phyloP scores from a whole-genome alignment of 768 basidiomycete species.

The Collybia sordida region DNA sequence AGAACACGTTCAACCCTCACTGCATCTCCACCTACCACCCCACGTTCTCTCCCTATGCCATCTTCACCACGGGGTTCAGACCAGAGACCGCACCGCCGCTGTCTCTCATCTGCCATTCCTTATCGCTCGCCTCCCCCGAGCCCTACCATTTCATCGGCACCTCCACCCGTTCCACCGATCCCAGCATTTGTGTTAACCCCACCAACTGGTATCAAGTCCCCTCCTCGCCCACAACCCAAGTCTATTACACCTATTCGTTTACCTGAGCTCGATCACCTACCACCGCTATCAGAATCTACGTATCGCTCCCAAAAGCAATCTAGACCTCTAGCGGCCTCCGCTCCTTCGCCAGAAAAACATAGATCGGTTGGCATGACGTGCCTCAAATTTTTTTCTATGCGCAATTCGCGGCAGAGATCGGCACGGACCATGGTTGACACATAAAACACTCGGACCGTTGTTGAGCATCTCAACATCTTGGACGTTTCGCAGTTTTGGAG shows the following conservation, averaged over 20 bases:
- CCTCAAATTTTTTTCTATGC: conserved; percentile 48
- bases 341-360: conserved; percentile 23
- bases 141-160: conserved; percentile 37
- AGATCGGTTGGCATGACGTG: conserved; percentile 44
- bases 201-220: conserved; percentile 32
- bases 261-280: conserved; percentile 27
- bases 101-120: conserved; percentile 35
- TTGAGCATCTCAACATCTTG: not conserved
- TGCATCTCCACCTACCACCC: conserved; percentile 24
- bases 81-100: conserved; percentile 26
- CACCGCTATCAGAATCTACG: conserved; percentile 19
- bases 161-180: conserved; percentile 60
- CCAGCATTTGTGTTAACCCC: conserved; percentile 41
- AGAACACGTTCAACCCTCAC: conserved; percentile 11
- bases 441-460: not conserved
- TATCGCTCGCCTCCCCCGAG: conserved; percentile 54
- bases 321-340: conserved; percentile 1
- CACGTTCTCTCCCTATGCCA: conserved; percentile 24
- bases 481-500: no score
- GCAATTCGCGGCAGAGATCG: conserved; percentile 25
- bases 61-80: conserved; percentile 20
- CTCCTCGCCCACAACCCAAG: conserved; percentile 22
- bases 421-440: not conserved
- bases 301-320: conserved; percentile 7
- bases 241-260: conserved; percentile 28